Conservation (phyloP, 768 basidiomycete genomes). For the Lyophyllum decastes region DNA sequence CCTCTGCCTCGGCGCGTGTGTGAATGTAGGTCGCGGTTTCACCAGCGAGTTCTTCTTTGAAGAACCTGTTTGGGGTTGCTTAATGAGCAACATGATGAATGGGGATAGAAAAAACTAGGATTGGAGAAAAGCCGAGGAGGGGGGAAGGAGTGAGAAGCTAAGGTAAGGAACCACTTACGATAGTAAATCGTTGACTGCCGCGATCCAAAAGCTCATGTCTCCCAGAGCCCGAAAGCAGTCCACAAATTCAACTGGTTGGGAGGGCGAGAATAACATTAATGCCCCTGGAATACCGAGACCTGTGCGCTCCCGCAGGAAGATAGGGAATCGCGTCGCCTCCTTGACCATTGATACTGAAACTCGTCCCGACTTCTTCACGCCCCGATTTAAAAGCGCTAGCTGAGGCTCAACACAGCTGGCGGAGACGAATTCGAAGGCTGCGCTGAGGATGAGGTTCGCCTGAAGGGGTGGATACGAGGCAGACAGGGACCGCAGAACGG, state of each 20-base stretch:
- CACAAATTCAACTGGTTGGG: not conserved
- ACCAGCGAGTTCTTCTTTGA: constrained; percentile 21
- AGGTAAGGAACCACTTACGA: constrained; percentile 14
- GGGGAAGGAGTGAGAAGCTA: not conserved
- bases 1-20: constrained; percentile 8
- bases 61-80: constrained; percentile 11
- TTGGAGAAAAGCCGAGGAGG: too few relatives aligned
- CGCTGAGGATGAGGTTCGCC: constrained; percentile 14
- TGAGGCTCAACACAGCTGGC: constrained; percentile 13
- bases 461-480: constrained; percentile 10
- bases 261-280: constrained; percentile 11
- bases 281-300: constrained; percentile 5
- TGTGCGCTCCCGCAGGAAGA: constrained; percentile 14
- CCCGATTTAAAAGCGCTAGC: not conserved
- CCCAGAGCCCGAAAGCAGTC: constrained; percentile 8
- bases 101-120: too few relatives aligned
- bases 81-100: too few relatives aligned
- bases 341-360: not conserved
- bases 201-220: constrained; percentile 17
- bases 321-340: constrained; percentile 7
- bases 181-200: constrained; percentile 16
- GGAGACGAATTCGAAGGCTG: constrained; percentile 14
- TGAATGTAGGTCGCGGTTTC: constrained; percentile 17
- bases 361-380: not conserved
- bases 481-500: constrained; percentile 5